Conservation (phyloP, 2,329 filamentous ascomycete species). For the Arthrinium phaeospermum region DNA sequence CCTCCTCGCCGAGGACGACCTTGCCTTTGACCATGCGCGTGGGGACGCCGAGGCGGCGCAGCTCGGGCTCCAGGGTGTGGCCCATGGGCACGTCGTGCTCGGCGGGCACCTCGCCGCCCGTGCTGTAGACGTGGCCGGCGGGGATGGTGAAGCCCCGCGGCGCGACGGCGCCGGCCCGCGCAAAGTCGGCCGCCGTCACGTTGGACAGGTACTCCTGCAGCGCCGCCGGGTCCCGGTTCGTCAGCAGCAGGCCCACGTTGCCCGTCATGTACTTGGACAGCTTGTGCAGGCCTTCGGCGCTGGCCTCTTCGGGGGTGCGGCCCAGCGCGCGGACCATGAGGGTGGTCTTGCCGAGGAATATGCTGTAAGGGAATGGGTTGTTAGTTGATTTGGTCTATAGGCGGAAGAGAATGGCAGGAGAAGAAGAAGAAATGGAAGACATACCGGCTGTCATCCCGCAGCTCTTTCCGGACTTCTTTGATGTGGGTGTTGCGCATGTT, state of each 20-base stretch:
- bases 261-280: conserved; percentile 76
- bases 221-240: conserved; percentile 71
- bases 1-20: conserved; percentile 73
- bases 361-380: conserved; percentile 51
- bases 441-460: conserved; percentile 78
- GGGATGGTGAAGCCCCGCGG: conserved; percentile 81
- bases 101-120: conserved; percentile 77
- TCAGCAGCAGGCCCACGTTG: conserved; percentile 89
- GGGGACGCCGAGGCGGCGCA: conserved; percentile 88
- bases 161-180: conserved; percentile 81
- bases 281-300: conserved; percentile 76
- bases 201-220: conserved; percentile 75
- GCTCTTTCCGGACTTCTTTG: conserved; percentile 85
- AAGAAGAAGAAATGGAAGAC: conserved; percentile 33
- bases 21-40: conserved; percentile 88
- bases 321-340: conserved; percentile 97
- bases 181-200: conserved; percentile 83
- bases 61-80: conserved; percentile 87
- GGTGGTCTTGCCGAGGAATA: conserved; percentile 99
- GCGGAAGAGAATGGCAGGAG: neutral
- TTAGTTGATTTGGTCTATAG: conserved; percentile 28
- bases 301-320: conserved; percentile 75
- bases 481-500: conserved; percentile 99
- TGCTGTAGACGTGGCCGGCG: conserved; percentile 79
- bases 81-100: conserved; percentile 87